Evolutionary conservation across 257 asterid species (phyloP), one percentile per base, ranked within the genome.

Genomic region (Lithospermum erythrorhizon): DNA sequence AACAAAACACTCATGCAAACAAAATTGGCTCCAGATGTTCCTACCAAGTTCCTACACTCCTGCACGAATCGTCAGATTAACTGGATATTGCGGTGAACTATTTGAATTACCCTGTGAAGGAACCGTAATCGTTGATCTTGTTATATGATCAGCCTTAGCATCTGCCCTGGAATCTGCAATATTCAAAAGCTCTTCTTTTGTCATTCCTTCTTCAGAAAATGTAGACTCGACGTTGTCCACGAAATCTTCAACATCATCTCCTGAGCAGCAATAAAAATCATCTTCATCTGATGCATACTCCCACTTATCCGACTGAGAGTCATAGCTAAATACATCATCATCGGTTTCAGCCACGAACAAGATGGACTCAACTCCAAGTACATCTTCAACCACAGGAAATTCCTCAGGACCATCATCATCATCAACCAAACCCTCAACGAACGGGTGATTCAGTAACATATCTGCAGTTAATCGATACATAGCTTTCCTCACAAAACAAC

Each of bases 401-500:
- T 63, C 80, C 27, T 65, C 89, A n/a, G 59, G 71, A 11, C 17
- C 75, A 21, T 72, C 84, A 45, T 69, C 78, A 19, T 24, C 24
- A 1, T 70, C 72, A 11, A 21, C 65, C 70, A 80, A 54, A 14
- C 84, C 94, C 61, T 75, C 79, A 20, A 90, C 54, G 20, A 85
- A 90, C 0, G 89, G 71, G 59, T 90, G 96, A 75, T 63, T 64
- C 76, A 90, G 52, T 65, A 90, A 65, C 96, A 90, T 81, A 32
- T 83, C 94, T 7, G 94, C 86, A 0, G 96, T 90, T 73, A 85
- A 74, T 67, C 97, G 79, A 56, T 70, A 87, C 86, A 65, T 73
- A 1, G 84, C 53, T 23, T 83, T 85, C 89, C 86, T 83, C 30
- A 82, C 96, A 57, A 90, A 90, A 65, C 97, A 90, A 10, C 95